These are phyloP conservation scores for Aspergillus egyptiacus DNA, from an alignment of 495 filamentous ascomycete species.

Conservation along the genomic window DNA sequence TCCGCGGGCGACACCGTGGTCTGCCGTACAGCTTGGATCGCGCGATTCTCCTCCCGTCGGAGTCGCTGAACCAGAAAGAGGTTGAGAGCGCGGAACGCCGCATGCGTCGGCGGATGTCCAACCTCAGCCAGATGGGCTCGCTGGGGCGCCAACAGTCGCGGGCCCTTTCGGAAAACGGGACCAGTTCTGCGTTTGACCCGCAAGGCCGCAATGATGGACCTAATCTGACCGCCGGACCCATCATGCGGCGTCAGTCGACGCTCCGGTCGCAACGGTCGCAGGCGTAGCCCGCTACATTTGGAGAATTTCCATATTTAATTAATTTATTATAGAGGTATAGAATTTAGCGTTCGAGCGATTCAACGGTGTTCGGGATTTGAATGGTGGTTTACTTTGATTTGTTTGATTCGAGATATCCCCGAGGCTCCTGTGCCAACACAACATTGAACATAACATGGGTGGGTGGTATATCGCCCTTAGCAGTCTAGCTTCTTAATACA, in stretches of 20 bases:
- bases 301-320: not conserved
- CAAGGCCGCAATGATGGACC: slow-evolving; percentile 21
- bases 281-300: not conserved
- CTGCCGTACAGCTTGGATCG: slow-evolving; percentile 88
- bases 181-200: slow-evolving; percentile 26
- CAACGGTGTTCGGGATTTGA: not conserved
- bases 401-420: no score
- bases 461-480: no score
- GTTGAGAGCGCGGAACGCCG: slow-evolving; percentile 51
- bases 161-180: slow-evolving; percentile 20
- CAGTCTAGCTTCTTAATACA: no score
- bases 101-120: slow-evolving; percentile 50
- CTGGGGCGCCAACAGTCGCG: slow-evolving; percentile 26
- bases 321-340: not conserved
- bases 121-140: slow-evolving; percentile 38
- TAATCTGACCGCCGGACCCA: slow-evolving; percentile 8
- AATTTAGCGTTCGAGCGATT: slow-evolving; percentile 3
- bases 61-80: slow-evolving; percentile 66
- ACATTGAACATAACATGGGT: no score
- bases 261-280: slow-evolving; percentile 20
- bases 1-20: slow-evolving; percentile 87
- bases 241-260: slow-evolving; percentile 30
- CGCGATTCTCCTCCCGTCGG: slow-evolving; percentile 77
- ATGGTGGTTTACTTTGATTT: no score
- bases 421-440: no score